Conservation (phyloP, 1,284 basidiomycete species). For the Cystobasidium pallidum region DNA sequence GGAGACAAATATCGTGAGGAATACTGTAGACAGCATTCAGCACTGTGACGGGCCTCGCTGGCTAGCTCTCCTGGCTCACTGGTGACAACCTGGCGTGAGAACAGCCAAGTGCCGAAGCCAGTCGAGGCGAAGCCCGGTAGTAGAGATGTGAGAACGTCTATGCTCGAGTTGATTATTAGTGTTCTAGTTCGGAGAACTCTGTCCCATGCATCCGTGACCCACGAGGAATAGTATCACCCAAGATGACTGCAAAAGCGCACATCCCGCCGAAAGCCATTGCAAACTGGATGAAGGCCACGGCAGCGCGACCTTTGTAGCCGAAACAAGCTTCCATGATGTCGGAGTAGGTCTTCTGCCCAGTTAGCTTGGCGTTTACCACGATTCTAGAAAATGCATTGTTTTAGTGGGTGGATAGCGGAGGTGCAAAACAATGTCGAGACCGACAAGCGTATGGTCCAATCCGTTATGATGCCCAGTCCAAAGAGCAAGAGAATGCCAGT, state of each 20-base stretch:
- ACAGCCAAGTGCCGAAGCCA: constrained; percentile 73
- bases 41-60: background rate
- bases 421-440: background rate
- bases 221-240: constrained; percentile 86
- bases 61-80: constrained; percentile 60
- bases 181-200: background rate
- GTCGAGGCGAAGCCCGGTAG: constrained; percentile 75
- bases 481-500: constrained; percentile 80
- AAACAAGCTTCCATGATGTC: constrained; percentile 92
- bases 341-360: constrained; percentile 89
- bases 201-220: background rate
- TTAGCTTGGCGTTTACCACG: constrained; percentile 86
- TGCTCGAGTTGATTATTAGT: background rate
- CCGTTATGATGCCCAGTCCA: constrained; percentile 79
- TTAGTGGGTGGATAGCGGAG: background rate
- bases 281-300: constrained; percentile 97
- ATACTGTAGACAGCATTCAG: constrained; percentile 13
- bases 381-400: constrained; percentile 34
- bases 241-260: constrained; percentile 93
- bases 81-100: constrained; percentile 86
- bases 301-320: constrained; percentile 80
- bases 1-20: constrained; percentile 77
- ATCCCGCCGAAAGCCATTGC: constrained; percentile 96
- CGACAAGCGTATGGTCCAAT: constrained; percentile 92
- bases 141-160: constrained; percentile 77